Evolutionary conservation across 2,329 filamentous ascomycete genomes (phyloP).

Genomic region (Rutstroemia sp.): DNA sequence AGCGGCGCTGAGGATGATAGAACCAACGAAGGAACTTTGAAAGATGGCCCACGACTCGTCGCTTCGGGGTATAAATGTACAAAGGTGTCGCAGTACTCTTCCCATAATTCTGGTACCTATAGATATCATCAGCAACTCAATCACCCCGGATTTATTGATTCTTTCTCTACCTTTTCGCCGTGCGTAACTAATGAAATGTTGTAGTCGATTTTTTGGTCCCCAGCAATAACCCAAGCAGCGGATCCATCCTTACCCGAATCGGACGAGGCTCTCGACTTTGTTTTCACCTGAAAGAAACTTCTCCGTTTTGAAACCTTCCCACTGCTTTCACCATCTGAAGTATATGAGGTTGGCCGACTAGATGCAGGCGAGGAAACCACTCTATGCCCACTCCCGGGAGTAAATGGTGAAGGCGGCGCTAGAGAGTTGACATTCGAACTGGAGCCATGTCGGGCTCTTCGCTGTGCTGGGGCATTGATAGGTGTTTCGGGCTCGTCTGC

Average conservation of each 20-base stretch:
- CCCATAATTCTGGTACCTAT: constrained; percentile 62
- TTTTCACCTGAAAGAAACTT: constrained; percentile 4
- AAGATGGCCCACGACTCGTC: constrained; percentile 47
- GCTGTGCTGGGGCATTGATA: neutral
- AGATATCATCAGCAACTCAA: neutral
- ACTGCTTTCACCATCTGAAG: constrained; percentile 2
- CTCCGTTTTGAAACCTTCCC: constrained; percentile 1
- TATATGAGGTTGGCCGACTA: constrained; percentile 5
- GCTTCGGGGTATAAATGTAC: constrained; percentile 50
- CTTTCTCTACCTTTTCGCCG: constrained; percentile 4
- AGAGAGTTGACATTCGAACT: constrained; percentile 6
- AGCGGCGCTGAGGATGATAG: constrained; percentile 2
- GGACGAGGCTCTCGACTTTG: constrained; percentile 1
- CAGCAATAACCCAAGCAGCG: constrained; percentile 7
- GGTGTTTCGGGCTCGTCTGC: neutral
- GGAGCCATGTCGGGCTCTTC: constrained; percentile 5
- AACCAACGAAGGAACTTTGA: constrained; percentile 40
- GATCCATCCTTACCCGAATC: constrained; percentile 3
- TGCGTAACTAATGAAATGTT: constrained; percentile 2
- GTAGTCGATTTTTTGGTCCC: constrained; percentile 8
- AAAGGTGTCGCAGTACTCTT: constrained; percentile 48
- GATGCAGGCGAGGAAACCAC: constrained; percentile 7
- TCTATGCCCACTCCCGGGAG: neutral
- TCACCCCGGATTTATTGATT: neutral
- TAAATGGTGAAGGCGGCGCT: constrained; percentile 1